phyloP scores from a whole-genome alignment of 306 rosid species.

The Vigna unguiculata region DNA sequence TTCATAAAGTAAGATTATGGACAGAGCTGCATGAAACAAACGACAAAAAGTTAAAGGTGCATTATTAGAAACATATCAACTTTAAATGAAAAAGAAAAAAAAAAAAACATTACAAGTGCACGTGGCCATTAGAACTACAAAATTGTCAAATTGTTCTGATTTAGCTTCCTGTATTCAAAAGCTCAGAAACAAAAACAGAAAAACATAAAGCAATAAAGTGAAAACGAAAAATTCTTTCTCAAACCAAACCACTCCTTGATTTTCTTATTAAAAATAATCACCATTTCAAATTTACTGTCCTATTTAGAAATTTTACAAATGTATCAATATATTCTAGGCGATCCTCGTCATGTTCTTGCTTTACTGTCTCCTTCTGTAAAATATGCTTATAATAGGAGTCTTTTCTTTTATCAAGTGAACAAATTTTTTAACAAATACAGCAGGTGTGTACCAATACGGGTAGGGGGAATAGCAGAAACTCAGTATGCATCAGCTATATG shows the following conservation, averaged over 20 bases:
- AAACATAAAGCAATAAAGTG: not conserved
- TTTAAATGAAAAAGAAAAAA: not conserved
- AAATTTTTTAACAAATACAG: conserved; percentile 33
- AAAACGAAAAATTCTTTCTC: not conserved
- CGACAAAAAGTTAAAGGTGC: conserved; percentile 18
- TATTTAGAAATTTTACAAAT: not conserved
- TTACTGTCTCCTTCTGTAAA: not conserved
- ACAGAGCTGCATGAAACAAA: not conserved
- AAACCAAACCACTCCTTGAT: not conserved
- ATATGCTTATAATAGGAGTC: not conserved
- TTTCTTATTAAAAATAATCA: conserved; percentile 9
- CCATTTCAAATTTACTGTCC: conserved; percentile 24
- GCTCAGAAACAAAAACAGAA: not conserved
- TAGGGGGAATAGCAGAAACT: not conserved
- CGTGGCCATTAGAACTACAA: not conserved
- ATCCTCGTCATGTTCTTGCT: not conserved
- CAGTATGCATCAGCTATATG: not conserved
- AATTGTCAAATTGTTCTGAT: not conserved
- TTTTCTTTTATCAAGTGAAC: not conserved
- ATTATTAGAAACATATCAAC: not conserved
- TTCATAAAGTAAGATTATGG: conserved; percentile 22
- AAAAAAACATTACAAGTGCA: not conserved
- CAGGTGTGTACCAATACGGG: not conserved
- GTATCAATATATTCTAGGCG: not conserved
- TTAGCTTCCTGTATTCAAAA: not conserved